A percentile compares a stretch with the other conserved stretches of the same genome.
Conservation (phyloP, 768 basidiomycete genomes). For the Agaricus blazei region DNA sequence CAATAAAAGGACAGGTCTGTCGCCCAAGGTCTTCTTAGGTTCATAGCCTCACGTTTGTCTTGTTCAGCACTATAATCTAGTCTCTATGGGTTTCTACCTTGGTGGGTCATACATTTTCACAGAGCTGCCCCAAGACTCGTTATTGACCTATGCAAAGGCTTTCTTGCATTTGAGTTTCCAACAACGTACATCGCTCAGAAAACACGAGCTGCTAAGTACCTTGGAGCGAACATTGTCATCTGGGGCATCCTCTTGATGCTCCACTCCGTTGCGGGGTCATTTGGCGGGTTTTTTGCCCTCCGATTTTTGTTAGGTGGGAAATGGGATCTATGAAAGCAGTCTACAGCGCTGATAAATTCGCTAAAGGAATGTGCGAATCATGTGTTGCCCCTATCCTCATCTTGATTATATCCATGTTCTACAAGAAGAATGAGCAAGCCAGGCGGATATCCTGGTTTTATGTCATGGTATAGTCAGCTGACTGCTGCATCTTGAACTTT, state of each 20-base stretch:
- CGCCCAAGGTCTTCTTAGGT: neutral
- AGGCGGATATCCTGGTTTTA: constrained; percentile 62
- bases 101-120: constrained; percentile 25
- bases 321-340: neutral
- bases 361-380: constrained; percentile 59
- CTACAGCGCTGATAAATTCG: neutral
- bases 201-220: constrained; percentile 53
- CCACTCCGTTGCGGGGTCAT: constrained; percentile 51
- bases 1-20: constrained; percentile 53
- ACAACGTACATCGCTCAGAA: constrained; percentile 64
- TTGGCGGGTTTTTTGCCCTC: constrained; percentile 57
- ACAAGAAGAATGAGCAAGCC: constrained; percentile 65
- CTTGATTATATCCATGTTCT: constrained; percentile 62
- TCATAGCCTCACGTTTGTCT: neutral
- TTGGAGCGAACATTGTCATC: constrained; percentile 53
- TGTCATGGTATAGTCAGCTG: constrained; percentile 40
- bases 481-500: neutral
- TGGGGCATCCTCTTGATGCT: constrained; percentile 61
- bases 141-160: constrained; percentile 31
- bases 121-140: neutral
- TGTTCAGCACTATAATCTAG: constrained; percentile 54
- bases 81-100: constrained; percentile 60
- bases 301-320: constrained; percentile 52
- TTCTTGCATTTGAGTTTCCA: constrained; percentile 59
- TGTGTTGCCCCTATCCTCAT: constrained; percentile 62